Evolutionary conservation across 73 alveolate species (phyloP).

Genomic region (Durusdinium trenchii): DNA sequence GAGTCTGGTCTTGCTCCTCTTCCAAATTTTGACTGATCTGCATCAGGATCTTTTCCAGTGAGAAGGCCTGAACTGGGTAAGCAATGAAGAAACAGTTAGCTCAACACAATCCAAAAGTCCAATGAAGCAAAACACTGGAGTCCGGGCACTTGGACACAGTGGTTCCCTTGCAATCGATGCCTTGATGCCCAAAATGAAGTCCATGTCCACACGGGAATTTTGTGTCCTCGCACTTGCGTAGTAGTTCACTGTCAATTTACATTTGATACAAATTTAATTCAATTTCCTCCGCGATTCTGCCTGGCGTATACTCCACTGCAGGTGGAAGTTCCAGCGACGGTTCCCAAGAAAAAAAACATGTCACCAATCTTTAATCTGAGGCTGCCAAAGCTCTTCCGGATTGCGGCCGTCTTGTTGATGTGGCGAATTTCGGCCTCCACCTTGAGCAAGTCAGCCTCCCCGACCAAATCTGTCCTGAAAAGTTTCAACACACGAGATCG

Average conservation of each 20-base stretch:
- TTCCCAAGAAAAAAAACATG: not conserved
- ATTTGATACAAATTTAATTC: no score
- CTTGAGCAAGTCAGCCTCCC: not conserved
- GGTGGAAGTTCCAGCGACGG: not conserved
- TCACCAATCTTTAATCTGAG: not conserved
- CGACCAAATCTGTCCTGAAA: conserved; percentile 57
- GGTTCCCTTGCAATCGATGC: not conserved
- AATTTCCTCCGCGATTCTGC: no score
- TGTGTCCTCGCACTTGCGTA: conserved; percentile 20
- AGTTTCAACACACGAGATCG: conserved; percentile 11
- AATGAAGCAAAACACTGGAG: not conserved
- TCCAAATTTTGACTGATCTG: conserved; percentile 49
- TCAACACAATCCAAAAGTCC: not conserved
- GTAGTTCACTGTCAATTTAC: no score
- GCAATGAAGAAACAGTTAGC: not conserved
- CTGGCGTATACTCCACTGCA: no score
- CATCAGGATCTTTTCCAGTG: conserved; percentile 76
- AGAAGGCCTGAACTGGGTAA: conserved; percentile 38
- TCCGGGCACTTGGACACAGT: no score
- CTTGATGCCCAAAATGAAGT: conserved; percentile 63
- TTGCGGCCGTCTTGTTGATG: conserved; percentile 74
- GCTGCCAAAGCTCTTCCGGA: conserved; percentile 41
- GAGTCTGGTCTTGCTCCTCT: conserved; percentile 8
- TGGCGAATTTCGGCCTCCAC: conserved; percentile 64
- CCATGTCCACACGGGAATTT: conserved; percentile 68